These are phyloP conservation scores for Naegleria lovaniensis DNA, from an alignment of 208 protist genomes.

Conservation along the genomic window DNA sequence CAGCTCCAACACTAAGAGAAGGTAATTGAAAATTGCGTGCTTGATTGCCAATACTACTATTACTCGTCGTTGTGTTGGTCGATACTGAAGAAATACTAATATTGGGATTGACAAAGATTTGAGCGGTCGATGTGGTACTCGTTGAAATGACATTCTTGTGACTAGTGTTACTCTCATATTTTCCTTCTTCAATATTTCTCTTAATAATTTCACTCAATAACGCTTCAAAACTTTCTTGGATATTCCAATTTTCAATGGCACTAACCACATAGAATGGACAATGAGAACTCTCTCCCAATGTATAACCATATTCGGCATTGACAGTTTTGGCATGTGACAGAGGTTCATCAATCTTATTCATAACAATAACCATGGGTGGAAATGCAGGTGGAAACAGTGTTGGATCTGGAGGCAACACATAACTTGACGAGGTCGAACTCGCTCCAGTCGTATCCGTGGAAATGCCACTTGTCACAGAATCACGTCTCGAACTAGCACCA, in stretches of 20 bases:
- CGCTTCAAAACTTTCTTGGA: not conserved
- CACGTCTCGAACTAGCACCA: not conserved
- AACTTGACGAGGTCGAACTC: no score
- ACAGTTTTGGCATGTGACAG: not conserved
- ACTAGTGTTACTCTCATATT: not conserved
- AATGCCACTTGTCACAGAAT: not conserved
- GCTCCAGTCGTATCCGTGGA: not conserved
- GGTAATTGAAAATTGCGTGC: not conserved
- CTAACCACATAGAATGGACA: not conserved
- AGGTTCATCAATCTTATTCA: not conserved
- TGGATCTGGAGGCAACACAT: not conserved
- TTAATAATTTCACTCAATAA: not conserved
- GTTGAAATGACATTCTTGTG: no score
- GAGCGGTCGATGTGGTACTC: no score
- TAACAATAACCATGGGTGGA: not conserved
- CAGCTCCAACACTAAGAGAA: not conserved
- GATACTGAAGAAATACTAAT: not conserved
- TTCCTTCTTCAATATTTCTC: not conserved
- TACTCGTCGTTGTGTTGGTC: no score
- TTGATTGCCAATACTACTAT: not conserved
- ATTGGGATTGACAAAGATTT: not conserved
- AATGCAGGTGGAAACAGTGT: not conserved
- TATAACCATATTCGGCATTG: not conserved
- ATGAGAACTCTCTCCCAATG: not conserved
- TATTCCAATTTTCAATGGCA: not conserved